Evolutionary conservation across 2,329 filamentous ascomycete genomes (phyloP), one percentile per base, ranked within the genome.

Genomic region (Ceratocystis cubensis): DNA sequence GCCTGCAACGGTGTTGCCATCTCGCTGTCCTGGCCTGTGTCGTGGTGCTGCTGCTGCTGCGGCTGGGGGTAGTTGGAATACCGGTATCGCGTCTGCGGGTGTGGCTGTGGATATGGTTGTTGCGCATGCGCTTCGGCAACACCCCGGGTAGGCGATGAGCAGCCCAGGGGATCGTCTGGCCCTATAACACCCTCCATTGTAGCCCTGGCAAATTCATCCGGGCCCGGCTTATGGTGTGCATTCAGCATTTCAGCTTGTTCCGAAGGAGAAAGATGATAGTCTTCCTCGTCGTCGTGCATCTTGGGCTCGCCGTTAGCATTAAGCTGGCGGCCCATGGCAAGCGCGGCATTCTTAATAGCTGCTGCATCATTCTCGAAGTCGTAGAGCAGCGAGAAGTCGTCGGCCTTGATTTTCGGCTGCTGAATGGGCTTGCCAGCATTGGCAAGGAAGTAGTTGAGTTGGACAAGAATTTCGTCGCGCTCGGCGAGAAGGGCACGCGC

Each of bases 381-480:
- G n/a, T 15, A 45, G 30, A 65, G 64, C 48, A 46, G 20, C 5
- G 53, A 30, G 7, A 65, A 65, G 22, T 59, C 30, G 22, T 5
- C 30, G 13, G 30, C 15, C 15, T 17, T n/a, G 46, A 65, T 30
- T n/a, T 25, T 37, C 4, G 63, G 33, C 44, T 41, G 17, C 15
- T 7, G 63, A 20, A 46, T 13, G 5, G 46, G 63, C 50, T 56
- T 20, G 46, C 20, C 61, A 22, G 69, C 65, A 17, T 65, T 65
- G 4, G 64, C 30, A 3, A 71, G 70, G 69, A 70, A 70, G 25
- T 66, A 61, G 59, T 74, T 74, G 8, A 75, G 66, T 67, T 74
- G 72, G 1, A 66, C 63, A 1, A 75, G 67, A 2, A 75, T 64
- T 2, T 72, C 70, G 44, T 74, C 71, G 1, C 74, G 71, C 50